Evolutionary conservation across 805 yeast species (phyloP), one percentile per base, ranked within the genome.

Genomic region (Candida incommunis): DNA sequence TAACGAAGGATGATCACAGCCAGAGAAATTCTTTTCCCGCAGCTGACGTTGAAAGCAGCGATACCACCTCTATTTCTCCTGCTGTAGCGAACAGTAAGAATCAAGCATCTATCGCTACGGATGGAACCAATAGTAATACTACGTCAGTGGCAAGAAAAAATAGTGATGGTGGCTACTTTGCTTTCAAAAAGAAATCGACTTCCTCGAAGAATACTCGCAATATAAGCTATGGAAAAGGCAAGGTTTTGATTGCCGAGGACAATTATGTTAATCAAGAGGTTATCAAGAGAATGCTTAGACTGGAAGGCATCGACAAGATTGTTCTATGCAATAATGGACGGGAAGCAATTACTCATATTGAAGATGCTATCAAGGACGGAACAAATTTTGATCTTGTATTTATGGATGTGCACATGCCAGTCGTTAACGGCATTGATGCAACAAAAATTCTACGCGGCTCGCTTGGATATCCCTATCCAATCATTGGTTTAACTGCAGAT

Each of bases 351-450:
- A 79, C 77, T 9, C 65, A 71, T 43, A 78, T 86, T 2, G 69
- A 74, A 48, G 70, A 69, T 26, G 65, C 78, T 1, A 54, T 65
- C 22, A 50, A 44, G 3, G 48, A 42, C 3, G 51, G 50, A 22
- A 20, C 47, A 24, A 46, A 47, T 23, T 86, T 70, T 59, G 90
- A 85, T 58, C 63, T 90, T 45, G 76, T 92, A 1, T 84, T 90
- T 58, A 90, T 90, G 98, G 98, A 90, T 62, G 94, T 90, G 43
- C 96, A 90, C 63, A 90, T 88, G 97, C 97, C 97, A 3, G 80
- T 76, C 54, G 70, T 87, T 52, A 96, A 90, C 59, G 98, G 98
- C 2, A 65, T 88, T 24, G 68, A 77, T 22, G 95, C 96, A 0
- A 87, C 97, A 0, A 75, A 68, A 49, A 69, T 73, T 55, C 81